Base-by-base conservation (phyloP, 805 yeast genomes). In the Candida endomychidarum region DNA sequence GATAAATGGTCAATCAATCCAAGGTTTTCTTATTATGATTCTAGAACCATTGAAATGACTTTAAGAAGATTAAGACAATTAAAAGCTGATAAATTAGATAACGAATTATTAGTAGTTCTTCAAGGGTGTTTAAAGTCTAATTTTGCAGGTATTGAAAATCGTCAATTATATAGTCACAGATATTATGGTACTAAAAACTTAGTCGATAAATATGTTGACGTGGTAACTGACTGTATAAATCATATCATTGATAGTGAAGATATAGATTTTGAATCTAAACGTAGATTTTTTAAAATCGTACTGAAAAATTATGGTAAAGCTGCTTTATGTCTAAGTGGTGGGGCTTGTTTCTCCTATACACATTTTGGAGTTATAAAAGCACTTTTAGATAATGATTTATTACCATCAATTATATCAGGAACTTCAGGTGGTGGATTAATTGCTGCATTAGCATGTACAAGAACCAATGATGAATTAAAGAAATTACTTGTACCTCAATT, bases 401-500 rank as follows among this genome's bases (percentile, higher is more conserved):
- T 85, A 37, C 95, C 95, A 1, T 68, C 70, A 4, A 81, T 85
- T 25, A 67, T 86, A 7, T 76, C 86, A 24, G 95, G 95, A 1
- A 85, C 93, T 0, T 80, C 87, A 0, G 91, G 93, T 2, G 95
- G 95, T 11, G 91, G 89, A 1, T 61, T 83, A 9, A 78, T 84
- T 10, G 90, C 93, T 0, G 86, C 89, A 0, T 57, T 85, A 27
- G 77, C 83, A 0, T 75, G 88, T 37, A 78, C 87, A 0, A 63
- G 90, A 40, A 80, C 87, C 0, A 75, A 83, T 50, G 81, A 78
- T 14, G 95, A 86, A 54, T 67, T 85, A 29, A 57, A 61, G 21
- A 60, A 72, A 38, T 53, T 83, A 25, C 54, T 86, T 9, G 75
- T 64, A 0, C 90, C 91, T 0, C 70, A 78, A 48, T 54, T 85